Evolutionary conservation across 345 rosid species (phyloP).

Genomic region (Xanthoceras sorbifolium): DNA sequence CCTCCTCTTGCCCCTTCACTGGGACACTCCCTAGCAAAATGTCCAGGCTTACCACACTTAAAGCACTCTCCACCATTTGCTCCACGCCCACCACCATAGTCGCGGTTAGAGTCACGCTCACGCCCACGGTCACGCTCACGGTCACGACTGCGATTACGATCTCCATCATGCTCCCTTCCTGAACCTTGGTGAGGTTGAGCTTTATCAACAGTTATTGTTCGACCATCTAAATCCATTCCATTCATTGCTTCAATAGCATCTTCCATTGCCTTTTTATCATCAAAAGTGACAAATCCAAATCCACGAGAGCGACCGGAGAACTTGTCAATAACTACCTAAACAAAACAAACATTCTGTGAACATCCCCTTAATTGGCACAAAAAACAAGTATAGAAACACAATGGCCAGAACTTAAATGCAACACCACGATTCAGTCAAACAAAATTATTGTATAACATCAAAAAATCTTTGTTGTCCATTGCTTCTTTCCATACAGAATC

Average conservation of each 20-base stretch:
- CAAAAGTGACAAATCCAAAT: constrained; percentile 92
- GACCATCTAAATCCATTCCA: constrained; percentile 92
- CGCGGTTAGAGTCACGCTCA: constrained; percentile 36
- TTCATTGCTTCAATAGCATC: constrained; percentile 90
- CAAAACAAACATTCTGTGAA: background rate
- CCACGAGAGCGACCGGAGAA: constrained; percentile 95
- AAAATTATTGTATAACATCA: background rate
- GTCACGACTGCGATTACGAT: constrained; percentile 67
- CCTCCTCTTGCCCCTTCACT: constrained; percentile 60
- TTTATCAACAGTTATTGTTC: constrained; percentile 87
- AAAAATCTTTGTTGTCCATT: background rate
- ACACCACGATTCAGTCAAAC: background rate
- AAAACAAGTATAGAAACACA: background rate
- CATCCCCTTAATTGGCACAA: background rate
- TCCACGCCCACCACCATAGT: constrained; percentile 62
- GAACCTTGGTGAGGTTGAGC: constrained; percentile 88
- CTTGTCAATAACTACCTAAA: constrained; percentile 89
- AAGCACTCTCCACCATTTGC: constrained; percentile 84
- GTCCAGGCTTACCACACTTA: constrained; percentile 95
- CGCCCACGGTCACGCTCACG: constrained; percentile 46
- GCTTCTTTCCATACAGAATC: background rate
- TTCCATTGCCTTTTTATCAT: constrained; percentile 80
- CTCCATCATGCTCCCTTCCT: constrained; percentile 76
- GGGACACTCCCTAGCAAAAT: constrained; percentile 95
- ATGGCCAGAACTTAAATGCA: background rate